Evolutionary conservation across 1,284 basidiomycete species (phyloP).

Genomic region (Cystobasidium sp.): DNA sequence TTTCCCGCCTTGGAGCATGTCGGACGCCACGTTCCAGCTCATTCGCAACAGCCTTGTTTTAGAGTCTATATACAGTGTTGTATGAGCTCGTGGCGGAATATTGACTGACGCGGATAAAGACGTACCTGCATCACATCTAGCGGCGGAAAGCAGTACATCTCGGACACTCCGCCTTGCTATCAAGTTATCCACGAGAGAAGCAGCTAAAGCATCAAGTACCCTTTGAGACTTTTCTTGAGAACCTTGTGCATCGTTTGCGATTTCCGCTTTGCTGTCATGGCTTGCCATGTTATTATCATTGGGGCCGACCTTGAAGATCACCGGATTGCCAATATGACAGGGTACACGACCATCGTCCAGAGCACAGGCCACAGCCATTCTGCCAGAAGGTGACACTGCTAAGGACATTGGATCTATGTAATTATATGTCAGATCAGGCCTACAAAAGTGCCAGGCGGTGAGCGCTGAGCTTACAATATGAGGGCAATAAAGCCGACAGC

Average conservation of each 20-base stretch:
- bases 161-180: constrained; percentile 1
- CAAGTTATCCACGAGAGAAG: neutral
- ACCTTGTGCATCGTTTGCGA: neutral
- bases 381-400: neutral
- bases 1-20: neutral
- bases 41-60: neutral
- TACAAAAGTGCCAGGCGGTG: too few relatives aligned
- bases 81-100: neutral
- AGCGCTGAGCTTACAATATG: too few relatives aligned
- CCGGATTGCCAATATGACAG: constrained; percentile 4
- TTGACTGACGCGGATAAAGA: neutral
- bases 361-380: constrained; percentile 9
- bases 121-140: neutral
- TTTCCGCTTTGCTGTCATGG: neutral
- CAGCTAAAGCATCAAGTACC: neutral
- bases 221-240: neutral
- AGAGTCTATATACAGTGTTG: neutral
- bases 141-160: neutral
- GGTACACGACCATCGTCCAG: neutral
- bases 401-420: neutral
- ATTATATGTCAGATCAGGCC: neutral
- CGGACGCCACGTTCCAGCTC: constrained; percentile 14
- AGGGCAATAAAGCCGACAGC: too few relatives aligned
- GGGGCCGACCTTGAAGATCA: neutral
- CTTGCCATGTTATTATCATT: neutral